phyloP scores from a whole-genome alignment of 495 filamentous ascomycete genomes.

The Podospora sp. region DNA sequence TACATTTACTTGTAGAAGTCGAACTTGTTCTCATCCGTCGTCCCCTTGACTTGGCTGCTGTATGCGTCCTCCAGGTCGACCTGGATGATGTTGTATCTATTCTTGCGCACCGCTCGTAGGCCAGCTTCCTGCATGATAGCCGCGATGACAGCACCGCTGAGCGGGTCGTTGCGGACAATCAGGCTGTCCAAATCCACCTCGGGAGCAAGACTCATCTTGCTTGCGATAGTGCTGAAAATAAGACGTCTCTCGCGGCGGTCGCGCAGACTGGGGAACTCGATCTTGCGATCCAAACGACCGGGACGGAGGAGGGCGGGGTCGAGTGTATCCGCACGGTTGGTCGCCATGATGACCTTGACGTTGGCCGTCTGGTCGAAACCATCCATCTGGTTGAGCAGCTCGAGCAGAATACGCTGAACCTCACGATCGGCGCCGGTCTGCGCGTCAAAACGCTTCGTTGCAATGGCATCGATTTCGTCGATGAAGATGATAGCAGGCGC shows the following conservation, averaged over 20 bases:
- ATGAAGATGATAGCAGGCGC: conserved; percentile 99
- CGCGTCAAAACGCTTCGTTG: conserved; percentile 97
- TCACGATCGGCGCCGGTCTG: conserved; percentile 97
- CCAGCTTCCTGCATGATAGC: conserved; percentile 99
- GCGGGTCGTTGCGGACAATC: conserved; percentile 93
- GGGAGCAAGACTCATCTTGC: conserved; percentile 93
- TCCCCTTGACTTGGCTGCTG: conserved; percentile 88
- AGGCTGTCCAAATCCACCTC: conserved; percentile 95
- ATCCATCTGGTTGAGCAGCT: conserved; percentile 99
- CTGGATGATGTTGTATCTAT: conserved; percentile 98
- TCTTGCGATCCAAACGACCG: conserved; percentile 95
- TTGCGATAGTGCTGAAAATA: conserved; percentile 94
- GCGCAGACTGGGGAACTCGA: conserved; percentile 90
- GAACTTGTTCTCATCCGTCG: conserved; percentile 76
- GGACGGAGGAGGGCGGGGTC: conserved; percentile 93
- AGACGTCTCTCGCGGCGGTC: conserved; percentile 91
- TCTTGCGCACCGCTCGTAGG: conserved; percentile 93
- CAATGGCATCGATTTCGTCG: conserved; percentile 98
- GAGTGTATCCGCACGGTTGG: conserved; percentile 94
- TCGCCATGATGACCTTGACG: conserved; percentile 99
- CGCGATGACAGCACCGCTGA: conserved; percentile 94
- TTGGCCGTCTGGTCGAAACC: conserved; percentile 98
- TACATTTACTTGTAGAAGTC: conserved; percentile 64
- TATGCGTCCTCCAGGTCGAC: conserved; percentile 95
- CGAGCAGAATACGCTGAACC: conserved; percentile 95